Evolutionary conservation across 495 filamentous ascomycete genomes (phyloP), one percentile per base, ranked within the genome.

Genomic region (Sordaria brevicollis): DNA sequence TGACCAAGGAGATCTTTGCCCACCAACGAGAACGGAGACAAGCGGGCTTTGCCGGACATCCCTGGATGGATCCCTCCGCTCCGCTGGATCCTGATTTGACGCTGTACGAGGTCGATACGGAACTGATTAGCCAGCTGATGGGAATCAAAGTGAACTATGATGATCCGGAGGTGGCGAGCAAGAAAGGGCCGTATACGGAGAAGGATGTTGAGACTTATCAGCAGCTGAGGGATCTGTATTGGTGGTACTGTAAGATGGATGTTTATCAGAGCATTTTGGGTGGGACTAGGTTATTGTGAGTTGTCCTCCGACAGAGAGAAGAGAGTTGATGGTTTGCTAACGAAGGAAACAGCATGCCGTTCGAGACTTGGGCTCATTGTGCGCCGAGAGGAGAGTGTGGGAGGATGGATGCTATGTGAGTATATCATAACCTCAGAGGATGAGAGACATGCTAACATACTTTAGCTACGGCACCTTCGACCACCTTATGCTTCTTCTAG

Each of bases 221-320:
- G 76, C 87, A 91, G 39, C 86, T 96, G 67, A 87, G 90, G 68
- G 95, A 99, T 79, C 82, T 99, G 35, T 96, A 91, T 81, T 99
- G 95, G 95, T 98, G 93, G 93, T 99, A 91, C 79, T 89, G 85
- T 68, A 96, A 97, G 80, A 94, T 97, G 79, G 95, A 99, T 79
- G 87, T 90, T 6, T 92, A 93, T 74, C 94, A 97, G 78, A 93
- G 93, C 75, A 85, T 97, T 69, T 81, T 99, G 38, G 94, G 95
- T 74, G 95, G 92, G 2, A 92, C 93, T 70, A 83, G 85, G 66
- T 84, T 94, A 35, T 88, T 96, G 94, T 97, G 81, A 85, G 93
- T 85, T 39, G 33, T 39, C 54, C 10, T 66, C 9, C 11, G 4
- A 31, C 0, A 15, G n/a, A n/a, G n/a, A n/a, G n/a, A n/a, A n/a